A percentile compares a stretch with the other conserved stretches of the same genome.
Conservation (phyloP, 2,329 filamentous ascomycete species). For the Claviceps monticola region DNA sequence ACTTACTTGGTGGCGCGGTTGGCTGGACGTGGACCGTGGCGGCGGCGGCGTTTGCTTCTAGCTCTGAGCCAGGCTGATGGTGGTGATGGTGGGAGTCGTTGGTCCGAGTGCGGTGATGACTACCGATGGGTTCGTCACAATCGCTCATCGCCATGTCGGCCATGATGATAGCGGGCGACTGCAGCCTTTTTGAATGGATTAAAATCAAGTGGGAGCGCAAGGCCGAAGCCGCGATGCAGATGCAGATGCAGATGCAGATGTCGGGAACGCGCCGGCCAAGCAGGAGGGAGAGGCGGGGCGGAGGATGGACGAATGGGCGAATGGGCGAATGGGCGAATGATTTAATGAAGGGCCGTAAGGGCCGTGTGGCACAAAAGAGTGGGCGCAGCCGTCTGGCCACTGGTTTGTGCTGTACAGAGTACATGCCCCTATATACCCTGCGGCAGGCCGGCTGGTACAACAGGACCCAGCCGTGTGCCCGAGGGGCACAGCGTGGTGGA, state of each 20-base stretch:
- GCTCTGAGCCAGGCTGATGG: neutral
- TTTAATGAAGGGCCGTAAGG: too few species aligned
- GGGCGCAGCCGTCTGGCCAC: too few species aligned
- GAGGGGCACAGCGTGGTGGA: too few species aligned
- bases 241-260: neutral
- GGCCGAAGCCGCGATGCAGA: neutral
- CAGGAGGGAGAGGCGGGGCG: too few species aligned
- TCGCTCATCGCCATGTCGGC: neutral
- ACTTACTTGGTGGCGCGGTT: conserved; percentile 3
- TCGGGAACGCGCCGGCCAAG: too few species aligned
- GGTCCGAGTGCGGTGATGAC: conserved; percentile 2
- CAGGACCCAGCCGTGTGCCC: too few species aligned
- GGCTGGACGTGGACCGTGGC: conserved; percentile 1
- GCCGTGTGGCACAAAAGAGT: too few species aligned
- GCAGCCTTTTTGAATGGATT: neutral
- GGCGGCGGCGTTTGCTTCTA: neutral
- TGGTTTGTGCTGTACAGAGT: too few species aligned
- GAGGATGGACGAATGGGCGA: too few species aligned
- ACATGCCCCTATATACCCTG: too few species aligned
- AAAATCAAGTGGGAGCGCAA: neutral
- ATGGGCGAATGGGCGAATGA: too few species aligned
- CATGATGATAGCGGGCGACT: neutral
- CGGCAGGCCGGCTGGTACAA: too few species aligned
- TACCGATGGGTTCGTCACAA: conserved; percentile 4
- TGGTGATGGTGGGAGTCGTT: conserved; percentile 1